Evolutionary conservation across 2,329 filamentous ascomycete genomes (phyloP).

Genomic region (Aspergillus tanneri): DNA sequence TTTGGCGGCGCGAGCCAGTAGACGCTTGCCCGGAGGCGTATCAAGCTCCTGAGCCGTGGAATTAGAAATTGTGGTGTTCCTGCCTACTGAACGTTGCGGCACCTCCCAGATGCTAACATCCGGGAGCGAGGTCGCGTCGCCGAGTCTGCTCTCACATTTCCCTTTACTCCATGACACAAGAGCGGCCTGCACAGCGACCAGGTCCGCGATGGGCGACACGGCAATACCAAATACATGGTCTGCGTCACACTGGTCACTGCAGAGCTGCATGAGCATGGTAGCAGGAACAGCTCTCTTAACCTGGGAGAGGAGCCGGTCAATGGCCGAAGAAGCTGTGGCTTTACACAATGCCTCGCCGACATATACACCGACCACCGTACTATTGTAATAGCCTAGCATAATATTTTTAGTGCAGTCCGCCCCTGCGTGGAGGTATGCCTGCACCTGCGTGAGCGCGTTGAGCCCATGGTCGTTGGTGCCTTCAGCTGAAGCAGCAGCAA

Average conservation of each 20-base stretch:
- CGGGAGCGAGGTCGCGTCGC: not conserved
- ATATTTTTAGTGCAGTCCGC: not conserved
- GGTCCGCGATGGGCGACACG: not conserved
- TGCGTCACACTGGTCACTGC: not conserved
- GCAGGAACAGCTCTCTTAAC: not conserved
- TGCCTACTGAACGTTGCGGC: not conserved
- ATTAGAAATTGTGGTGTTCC: not conserved
- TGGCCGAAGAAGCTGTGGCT: not conserved
- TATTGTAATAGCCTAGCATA: not conserved
- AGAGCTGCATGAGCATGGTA: not conserved
- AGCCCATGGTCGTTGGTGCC: not conserved
- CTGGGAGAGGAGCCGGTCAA: not conserved
- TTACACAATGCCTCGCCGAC: not conserved
- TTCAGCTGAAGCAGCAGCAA: too few relatives aligned
- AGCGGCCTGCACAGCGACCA: not conserved
- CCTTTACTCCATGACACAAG: not conserved
- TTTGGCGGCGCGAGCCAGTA: not conserved
- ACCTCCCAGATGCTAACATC: not conserved
- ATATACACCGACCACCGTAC: not conserved
- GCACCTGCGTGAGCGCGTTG: not conserved
- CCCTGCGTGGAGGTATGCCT: not conserved
- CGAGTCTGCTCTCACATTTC: not conserved
- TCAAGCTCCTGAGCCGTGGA: not conserved
- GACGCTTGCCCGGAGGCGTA: not conserved
- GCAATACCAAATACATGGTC: constrained; percentile 1